Evolutionary conservation across 106 monocot genomes (phyloP), one percentile per base, ranked within the genome.

Genomic region (Acanthochlamys bracteata): DNA sequence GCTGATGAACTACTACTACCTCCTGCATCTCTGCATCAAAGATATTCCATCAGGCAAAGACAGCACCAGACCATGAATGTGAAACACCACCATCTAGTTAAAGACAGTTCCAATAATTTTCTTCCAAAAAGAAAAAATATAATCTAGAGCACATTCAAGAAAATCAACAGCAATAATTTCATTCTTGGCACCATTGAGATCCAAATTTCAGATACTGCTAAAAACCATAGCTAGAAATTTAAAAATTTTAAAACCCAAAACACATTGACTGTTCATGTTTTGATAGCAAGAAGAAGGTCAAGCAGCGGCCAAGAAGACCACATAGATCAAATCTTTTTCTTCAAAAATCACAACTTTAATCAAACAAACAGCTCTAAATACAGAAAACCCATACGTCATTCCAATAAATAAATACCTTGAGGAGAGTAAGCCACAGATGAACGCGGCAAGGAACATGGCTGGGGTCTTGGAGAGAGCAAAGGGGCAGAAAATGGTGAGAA

Each of bases 11-110:
- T 55, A 20, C 55, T 21, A 55, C 55, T 55, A 55, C 20, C 9
- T 20, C 55, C 24, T 56, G 49, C 55, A 61, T 70, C 73, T 45
- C 83, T 82, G 82, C 55, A 60, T 33, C 33, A 1, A 33, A 33
- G 4, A 33, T 1, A 33, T 33, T 33, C 33, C 1, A 33, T 33
- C 33, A 33, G 33, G 33, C 33, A 33, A 46, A 46, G 14, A 8
- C 8, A 46, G 45, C 8, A 46, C 11, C 8, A 46, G 14, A 33
- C 33, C 33, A 33, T 33, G 33, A 46, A 46, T 46, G 17, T 15
- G 3, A 2, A 19, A 51, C 2, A 19, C n/a, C n/a, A 15, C 51
- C 10, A 4, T 1, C 51, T 51, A 19, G 51, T 51, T 51, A 19
- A 15, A 51, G 10, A 9, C 13, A 19, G n/a, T 15, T 51, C 8